Evolutionary conservation across 78 protist genomes (phyloP).

Genomic region (Fonticula alba): DNA sequence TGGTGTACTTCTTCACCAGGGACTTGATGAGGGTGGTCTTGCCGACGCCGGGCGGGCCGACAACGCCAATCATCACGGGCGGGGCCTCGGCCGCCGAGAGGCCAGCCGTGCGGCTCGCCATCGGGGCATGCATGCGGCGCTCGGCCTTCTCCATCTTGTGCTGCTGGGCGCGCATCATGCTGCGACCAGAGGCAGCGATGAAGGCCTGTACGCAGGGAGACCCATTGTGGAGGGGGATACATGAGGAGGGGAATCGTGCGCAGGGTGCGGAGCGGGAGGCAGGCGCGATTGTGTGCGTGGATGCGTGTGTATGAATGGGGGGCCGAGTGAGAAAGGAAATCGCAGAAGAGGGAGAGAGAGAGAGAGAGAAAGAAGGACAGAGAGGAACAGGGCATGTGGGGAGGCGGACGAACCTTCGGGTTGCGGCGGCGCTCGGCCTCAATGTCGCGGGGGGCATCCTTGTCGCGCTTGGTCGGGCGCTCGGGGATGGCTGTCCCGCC

Average conservation of each 20-base stretch:
- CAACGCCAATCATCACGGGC: constrained; percentile 74
- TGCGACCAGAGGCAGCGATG: too few relatives aligned
- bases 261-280: too few relatives aligned
- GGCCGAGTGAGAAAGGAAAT: neutral
- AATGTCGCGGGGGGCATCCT: neutral
- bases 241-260: too few relatives aligned
- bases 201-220: too few relatives aligned
- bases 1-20: constrained; percentile 79
- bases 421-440: neutral
- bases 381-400: neutral
- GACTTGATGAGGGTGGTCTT: constrained; percentile 89
- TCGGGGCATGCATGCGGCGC: constrained; percentile 47
- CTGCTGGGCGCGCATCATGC: too few relatives aligned
- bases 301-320: too few relatives aligned
- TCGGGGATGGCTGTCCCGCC: neutral
- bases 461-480: neutral
- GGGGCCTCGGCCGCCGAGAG: constrained; percentile 59
- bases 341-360: neutral
- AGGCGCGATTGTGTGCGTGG: too few relatives aligned
- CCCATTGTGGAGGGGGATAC: too few relatives aligned
- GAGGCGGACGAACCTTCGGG: neutral
- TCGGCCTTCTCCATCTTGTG: constrained; percentile 73
- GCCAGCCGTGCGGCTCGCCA: constrained; percentile 52
- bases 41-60: constrained; percentile 87
- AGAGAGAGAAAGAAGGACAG: neutral